These are phyloP conservation scores for Acanthamoeba sp. DNA, from an alignment of 208 protist species.

Conservation along the genomic window DNA sequence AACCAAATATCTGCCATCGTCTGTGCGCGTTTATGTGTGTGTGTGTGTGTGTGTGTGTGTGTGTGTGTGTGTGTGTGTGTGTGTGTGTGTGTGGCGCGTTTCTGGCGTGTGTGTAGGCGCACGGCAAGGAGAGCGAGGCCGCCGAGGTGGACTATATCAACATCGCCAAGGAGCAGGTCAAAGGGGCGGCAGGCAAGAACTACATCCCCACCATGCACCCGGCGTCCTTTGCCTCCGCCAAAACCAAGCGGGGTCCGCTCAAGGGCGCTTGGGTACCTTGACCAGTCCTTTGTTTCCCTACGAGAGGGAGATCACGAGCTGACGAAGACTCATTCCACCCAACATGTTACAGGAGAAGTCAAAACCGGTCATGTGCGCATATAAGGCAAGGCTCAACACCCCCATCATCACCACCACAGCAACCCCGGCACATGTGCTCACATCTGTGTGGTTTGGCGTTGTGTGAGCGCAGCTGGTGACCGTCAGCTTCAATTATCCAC, in stretches of 20 bases:
- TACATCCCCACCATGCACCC: slow-evolving; percentile 11
- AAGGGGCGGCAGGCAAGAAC: slow-evolving; percentile 17
- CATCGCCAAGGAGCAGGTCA: slow-evolving; percentile 33
- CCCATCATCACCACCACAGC: neutral
- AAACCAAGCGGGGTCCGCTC: slow-evolving; percentile 23
- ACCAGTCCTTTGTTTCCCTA: neutral
- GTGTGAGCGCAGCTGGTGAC: neutral
- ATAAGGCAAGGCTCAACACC: neutral
- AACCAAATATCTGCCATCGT: too few relatives aligned
- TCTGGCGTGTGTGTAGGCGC: neutral
- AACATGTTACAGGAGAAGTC: neutral
- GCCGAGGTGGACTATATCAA: slow-evolving; percentile 42
- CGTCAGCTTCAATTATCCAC: slow-evolving; percentile 33
- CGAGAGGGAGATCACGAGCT: too few relatives aligned
- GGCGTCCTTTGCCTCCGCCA: neutral
- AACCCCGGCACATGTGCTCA: too few relatives aligned
- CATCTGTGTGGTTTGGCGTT: too few relatives aligned
- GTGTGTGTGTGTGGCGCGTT: neutral
- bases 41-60: too few relatives aligned
- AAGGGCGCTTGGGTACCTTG: neutral
- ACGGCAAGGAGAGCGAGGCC: slow-evolving; percentile 2
- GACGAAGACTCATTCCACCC: too few relatives aligned
- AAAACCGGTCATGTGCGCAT: slow-evolving; percentile 4
- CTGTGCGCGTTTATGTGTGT: too few relatives aligned
- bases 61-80: neutral